Percentiles rank a stretch among this genome's conserved stretches.
Conservation (phyloP, 495 filamentous ascomycete species). For the Neurospora tetrasperma region DNA sequence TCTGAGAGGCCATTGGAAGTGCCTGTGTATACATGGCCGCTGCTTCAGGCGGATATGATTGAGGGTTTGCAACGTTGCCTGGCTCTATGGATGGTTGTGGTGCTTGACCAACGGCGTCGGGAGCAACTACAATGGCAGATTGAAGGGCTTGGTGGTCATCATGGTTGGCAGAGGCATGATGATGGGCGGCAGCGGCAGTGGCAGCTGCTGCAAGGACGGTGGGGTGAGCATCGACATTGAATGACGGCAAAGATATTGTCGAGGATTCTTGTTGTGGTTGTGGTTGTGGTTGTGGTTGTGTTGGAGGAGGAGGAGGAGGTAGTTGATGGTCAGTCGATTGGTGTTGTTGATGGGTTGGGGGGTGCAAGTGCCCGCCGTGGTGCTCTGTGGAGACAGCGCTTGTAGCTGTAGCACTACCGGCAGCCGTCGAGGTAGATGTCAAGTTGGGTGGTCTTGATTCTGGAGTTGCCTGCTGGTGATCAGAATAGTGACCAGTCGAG, state of each 20-base stretch:
- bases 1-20: conserved; percentile 9
- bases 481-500: neutral
- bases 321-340: neutral
- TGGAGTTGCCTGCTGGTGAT: neutral
- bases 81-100: conserved; percentile 9
- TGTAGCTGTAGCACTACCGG: neutral
- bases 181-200: conserved; percentile 9
- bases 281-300: neutral
- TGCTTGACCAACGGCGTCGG: conserved; percentile 3
- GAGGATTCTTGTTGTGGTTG: neutral
- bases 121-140: conserved; percentile 26
- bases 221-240: neutral
- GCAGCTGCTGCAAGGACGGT: neutral
- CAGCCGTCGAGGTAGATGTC: neutral
- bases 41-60: neutral
- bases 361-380: neutral
- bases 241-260: neutral
- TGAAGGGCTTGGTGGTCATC: conserved; percentile 34
- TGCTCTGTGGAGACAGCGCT: neutral
- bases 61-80: neutral
- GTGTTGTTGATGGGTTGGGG: neutral
- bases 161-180: conserved; percentile 21
- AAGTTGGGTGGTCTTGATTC: neutral
- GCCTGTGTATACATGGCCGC: conserved; percentile 7
- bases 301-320: neutral